Conservation (phyloP, 2,329 filamentous ascomycete genomes). For the Aureobasidium leucospermi region DNA sequence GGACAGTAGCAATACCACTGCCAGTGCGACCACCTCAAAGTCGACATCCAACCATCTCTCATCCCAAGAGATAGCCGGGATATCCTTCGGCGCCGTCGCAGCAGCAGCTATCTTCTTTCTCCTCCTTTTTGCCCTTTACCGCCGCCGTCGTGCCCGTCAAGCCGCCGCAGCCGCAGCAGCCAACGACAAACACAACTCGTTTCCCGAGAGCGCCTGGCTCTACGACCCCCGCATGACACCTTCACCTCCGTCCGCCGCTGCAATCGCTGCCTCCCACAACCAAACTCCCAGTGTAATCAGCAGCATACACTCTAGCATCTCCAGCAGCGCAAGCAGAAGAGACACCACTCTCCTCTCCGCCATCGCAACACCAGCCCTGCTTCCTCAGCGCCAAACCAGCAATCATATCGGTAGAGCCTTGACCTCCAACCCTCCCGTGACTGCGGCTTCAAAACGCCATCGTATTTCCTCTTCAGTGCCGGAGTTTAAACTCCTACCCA, state of each 20-base stretch:
- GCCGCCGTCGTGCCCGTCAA: not conserved
- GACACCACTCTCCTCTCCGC: not conserved
- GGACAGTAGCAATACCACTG: not conserved
- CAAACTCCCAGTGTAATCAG: not conserved
- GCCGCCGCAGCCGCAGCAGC: not conserved
- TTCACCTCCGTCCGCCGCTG: not conserved
- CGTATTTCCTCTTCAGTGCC: not conserved
- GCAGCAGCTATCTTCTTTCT: not conserved
- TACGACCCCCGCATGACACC: slow-evolving; percentile 8
- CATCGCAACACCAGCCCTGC: not conserved
- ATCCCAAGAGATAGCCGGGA: not conserved
- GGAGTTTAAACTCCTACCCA: not conserved
- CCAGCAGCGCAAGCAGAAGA: not conserved
- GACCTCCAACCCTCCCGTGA: not conserved
- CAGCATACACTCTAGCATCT: not conserved
- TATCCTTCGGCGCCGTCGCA: not conserved
- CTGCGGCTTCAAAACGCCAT: not conserved
- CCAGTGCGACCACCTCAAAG: not conserved
- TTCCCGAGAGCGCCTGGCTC: slow-evolving; percentile 6
- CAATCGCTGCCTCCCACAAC: not conserved
- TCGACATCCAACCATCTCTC: not conserved
- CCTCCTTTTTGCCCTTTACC: not conserved
- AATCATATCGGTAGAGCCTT: not conserved
- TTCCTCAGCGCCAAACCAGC: not conserved
- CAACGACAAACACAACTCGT: not conserved